phyloP scores from a whole-genome alignment of 495 filamentous ascomycete genomes.

The Pseudoneurospora amorphoporcata region DNA sequence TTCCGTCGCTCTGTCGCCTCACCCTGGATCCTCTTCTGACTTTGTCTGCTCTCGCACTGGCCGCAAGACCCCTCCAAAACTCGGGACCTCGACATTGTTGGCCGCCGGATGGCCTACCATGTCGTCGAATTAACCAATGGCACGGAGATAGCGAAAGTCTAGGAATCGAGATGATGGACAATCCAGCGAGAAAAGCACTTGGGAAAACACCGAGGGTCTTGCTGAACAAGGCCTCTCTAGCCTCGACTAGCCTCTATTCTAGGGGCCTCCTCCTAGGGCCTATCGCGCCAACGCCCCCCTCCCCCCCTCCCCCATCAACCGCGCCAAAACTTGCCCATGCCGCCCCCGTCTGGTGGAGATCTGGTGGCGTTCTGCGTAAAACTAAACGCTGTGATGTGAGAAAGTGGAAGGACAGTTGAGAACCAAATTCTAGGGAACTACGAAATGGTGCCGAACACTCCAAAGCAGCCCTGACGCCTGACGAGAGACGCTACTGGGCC shows the following conservation, averaged over 20 bases:
- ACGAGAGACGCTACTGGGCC: neutral
- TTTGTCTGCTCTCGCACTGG: neutral
- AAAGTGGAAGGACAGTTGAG: neutral
- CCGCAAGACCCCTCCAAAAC: neutral
- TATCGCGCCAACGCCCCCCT: neutral
- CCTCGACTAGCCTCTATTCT: neutral
- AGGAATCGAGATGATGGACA: neutral
- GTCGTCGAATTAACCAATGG: neutral
- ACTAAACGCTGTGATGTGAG: neutral
- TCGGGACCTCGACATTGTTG: neutral
- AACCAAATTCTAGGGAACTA: neutral
- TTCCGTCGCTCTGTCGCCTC: neutral
- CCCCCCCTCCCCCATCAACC: neutral
- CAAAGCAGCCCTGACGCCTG: neutral
- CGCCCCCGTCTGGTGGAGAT: neutral
- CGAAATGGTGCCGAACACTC: neutral
- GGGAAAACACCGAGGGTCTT: neutral
- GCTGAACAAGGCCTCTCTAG: neutral
- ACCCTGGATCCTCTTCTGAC: neutral
- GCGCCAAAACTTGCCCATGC: neutral
- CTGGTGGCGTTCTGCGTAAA: neutral
- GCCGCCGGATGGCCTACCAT: neutral
- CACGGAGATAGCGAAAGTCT: neutral
- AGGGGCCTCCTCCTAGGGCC: neutral
- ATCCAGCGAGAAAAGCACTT: neutral